Evolutionary conservation across 768 basidiomycete species (phyloP).

Genomic region (Leccinum subtestaceum): DNA sequence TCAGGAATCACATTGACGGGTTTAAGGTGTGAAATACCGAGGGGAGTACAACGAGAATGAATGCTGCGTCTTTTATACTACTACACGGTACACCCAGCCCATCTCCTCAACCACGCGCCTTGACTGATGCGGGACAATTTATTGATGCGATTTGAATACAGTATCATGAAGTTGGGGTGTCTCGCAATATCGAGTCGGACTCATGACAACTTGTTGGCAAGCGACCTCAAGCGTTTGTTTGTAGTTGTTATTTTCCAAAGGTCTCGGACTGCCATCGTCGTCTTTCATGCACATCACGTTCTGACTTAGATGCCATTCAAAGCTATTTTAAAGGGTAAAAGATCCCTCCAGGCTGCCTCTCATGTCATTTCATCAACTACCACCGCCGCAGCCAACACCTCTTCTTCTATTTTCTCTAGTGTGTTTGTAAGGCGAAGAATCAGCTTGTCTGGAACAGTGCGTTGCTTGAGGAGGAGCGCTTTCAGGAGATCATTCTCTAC

Average conservation of each 20-base stretch:
- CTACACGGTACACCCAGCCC: too few relatives aligned
- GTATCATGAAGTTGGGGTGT: too few relatives aligned
- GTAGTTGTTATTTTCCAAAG: conserved; percentile 25
- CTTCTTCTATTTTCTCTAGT: conserved; percentile 31
- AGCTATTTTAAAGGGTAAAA: conserved; percentile 42
- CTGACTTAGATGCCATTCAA: conserved; percentile 28
- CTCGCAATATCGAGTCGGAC: too few relatives aligned
- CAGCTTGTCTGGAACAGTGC: conserved; percentile 32
- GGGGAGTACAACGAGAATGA: not conserved
- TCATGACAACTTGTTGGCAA: too few relatives aligned
- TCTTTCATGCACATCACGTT: conserved; percentile 18
- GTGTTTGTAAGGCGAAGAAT: conserved; percentile 33
- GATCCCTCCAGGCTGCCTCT: conserved; percentile 57
- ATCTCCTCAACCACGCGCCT: too few relatives aligned
- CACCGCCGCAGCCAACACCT: conserved; percentile 29
- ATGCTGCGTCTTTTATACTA: not conserved
- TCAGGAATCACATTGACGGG: too few relatives aligned
- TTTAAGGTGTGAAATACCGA: not conserved
- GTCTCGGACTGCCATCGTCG: conserved; percentile 4
- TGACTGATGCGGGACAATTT: too few relatives aligned
- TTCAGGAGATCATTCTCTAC: conserved; percentile 27
- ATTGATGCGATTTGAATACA: too few relatives aligned
- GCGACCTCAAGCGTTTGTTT: conserved; percentile 16
- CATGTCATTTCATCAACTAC: conserved; percentile 30
- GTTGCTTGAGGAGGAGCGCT: conserved; percentile 25